Conservation (phyloP, 148 eudicot species). For the Rhododendron williamsianum region DNA sequence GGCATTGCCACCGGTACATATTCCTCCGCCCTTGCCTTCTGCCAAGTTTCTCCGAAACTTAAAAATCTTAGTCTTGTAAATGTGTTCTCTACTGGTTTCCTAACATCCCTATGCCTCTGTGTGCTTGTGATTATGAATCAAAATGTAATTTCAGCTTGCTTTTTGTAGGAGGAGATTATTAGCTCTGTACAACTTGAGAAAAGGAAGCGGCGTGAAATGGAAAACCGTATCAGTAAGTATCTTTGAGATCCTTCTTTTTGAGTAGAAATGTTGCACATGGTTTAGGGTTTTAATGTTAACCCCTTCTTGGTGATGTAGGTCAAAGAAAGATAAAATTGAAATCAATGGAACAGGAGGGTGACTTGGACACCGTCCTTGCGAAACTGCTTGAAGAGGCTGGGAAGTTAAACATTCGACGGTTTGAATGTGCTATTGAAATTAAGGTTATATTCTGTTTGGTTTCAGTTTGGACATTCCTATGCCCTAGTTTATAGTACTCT, state of each 20-base stretch:
- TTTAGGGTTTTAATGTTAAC: constrained; percentile 3
- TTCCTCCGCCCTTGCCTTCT: background rate
- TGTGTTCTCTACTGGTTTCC: background rate
- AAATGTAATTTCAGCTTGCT: background rate
- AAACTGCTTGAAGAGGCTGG: constrained; percentile 49
- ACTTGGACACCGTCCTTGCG: constrained; percentile 42
- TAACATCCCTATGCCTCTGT: background rate
- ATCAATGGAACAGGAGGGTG: constrained; percentile 54
- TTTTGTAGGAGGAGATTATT: constrained; percentile 60
- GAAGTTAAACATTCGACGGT: constrained; percentile 47
- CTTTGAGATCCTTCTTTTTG: background rate
- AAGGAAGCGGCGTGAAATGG: constrained; percentile 51
- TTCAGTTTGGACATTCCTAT: background rate
- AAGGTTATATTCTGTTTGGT: constrained; percentile 41
- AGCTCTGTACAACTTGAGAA: constrained; percentile 31
- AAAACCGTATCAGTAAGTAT: constrained; percentile 63
- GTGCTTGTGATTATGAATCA: background rate
- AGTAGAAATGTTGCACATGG: background rate
- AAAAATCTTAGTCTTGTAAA: background rate
- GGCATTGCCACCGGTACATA: background rate
- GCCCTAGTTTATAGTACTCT: background rate
- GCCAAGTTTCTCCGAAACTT: background rate
- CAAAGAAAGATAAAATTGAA: constrained; percentile 46
- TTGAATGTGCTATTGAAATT: constrained; percentile 45
- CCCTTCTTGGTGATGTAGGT: constrained; percentile 26